These are phyloP conservation scores for Oryza nivara DNA, from an alignment of 176 grass and related monocot genomes.

Conservation along the genomic window DNA sequence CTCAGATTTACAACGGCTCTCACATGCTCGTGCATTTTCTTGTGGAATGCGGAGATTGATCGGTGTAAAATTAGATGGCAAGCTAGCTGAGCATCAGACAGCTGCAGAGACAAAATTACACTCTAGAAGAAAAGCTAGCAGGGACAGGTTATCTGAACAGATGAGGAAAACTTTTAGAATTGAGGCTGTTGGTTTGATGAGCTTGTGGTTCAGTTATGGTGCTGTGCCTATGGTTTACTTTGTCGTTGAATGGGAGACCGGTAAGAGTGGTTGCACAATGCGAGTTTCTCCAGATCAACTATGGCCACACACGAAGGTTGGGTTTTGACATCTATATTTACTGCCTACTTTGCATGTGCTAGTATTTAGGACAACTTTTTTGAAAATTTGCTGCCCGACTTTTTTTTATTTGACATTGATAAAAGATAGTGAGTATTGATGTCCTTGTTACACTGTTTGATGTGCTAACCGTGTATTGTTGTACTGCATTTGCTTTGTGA, in stretches of 20 bases:
- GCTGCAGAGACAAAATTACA: conserved; percentile 43
- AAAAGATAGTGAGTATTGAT: conserved; percentile 28
- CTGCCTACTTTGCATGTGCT: conserved; percentile 35
- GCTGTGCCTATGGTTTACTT: conserved; percentile 83
- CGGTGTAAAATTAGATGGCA: conserved; percentile 68
- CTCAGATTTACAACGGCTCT: conserved; percentile 78
- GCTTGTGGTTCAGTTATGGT: conserved; percentile 89
- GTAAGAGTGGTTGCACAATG: conserved; percentile 73
- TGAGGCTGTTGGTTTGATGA: conserved; percentile 92
- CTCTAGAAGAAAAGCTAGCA: conserved; percentile 44
- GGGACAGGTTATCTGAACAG: conserved; percentile 69
- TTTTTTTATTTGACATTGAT: conserved; percentile 12
- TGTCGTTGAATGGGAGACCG: conserved; percentile 87
- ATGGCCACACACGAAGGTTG: conserved; percentile 98
- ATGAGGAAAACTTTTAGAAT: conserved; percentile 83
- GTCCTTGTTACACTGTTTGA: conserved; percentile 30
- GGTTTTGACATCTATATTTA: conserved; percentile 20
- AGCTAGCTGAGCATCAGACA: conserved; percentile 47
- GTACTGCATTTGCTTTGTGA: conserved; percentile 3
- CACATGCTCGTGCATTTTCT: conserved; percentile 75
- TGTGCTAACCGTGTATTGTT: not conserved
- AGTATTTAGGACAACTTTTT: conserved; percentile 29
- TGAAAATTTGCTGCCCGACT: conserved; percentile 13
- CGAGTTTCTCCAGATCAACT: conserved; percentile 93
- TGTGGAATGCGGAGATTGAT: conserved; percentile 72